A percentile compares a stretch with the other conserved stretches of the same genome.
phyloP scores from a whole-genome alignment of 495 filamentous ascomycete species.

The Daldinia bambusicola region DNA sequence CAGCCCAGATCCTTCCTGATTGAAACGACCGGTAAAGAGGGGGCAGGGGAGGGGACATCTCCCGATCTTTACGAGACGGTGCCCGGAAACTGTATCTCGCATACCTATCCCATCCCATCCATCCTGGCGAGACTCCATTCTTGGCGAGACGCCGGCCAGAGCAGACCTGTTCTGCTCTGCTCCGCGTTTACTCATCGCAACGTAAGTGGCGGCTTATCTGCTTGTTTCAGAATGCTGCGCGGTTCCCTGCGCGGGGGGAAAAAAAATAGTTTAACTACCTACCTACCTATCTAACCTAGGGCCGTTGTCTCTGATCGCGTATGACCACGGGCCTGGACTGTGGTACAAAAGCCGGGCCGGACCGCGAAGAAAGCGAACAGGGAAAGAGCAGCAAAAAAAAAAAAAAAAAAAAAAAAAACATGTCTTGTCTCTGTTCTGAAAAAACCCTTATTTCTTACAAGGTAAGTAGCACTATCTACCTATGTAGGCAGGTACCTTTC shows the following conservation, averaged over 20 bases:
- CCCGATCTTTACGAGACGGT: conserved; percentile 1
- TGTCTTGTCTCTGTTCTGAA: background rate
- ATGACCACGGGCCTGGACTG: background rate
- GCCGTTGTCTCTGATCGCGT: conserved; percentile 10
- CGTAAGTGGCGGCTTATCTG: background rate
- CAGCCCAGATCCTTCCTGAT: background rate
- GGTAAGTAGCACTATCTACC: too few species aligned
- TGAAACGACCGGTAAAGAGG: background rate
- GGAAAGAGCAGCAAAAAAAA: background rate
- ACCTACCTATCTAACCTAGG: background rate
- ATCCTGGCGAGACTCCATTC: too few species aligned
- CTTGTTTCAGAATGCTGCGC: background rate
- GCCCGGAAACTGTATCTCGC: background rate
- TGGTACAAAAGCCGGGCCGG: background rate
- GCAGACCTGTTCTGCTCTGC: too few species aligned
- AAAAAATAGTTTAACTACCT: conserved; percentile 4
- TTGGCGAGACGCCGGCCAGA: too few species aligned
- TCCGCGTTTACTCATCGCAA: background rate
- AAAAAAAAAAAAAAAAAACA: background rate
- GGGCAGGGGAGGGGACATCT: background rate
- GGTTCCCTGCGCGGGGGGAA: conserved; percentile 3
- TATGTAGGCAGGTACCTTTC: too few species aligned
- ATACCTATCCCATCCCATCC: background rate
- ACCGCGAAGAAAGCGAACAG: background rate
- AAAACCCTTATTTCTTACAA: too few species aligned